A percentile compares a stretch with the other conserved stretches of the same genome.
Conservation (phyloP, 257 asterid genomes). For the Solanum medicagineum region DNA sequence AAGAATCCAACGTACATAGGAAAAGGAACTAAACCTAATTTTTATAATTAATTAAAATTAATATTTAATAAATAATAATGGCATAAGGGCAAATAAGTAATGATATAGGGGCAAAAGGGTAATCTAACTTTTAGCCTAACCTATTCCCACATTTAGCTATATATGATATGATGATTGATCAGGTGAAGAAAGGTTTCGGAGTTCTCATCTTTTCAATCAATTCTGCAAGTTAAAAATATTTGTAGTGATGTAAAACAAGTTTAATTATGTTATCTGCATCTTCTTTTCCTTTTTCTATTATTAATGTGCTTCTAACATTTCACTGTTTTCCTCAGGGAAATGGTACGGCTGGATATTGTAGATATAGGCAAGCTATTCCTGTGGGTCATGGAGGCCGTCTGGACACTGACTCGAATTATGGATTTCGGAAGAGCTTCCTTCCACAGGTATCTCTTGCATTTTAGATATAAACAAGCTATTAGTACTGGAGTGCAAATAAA, state of each 20-base stretch:
- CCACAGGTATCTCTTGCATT: slow-evolving; percentile 46
- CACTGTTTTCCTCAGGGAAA: slow-evolving; percentile 26
- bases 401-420: slow-evolving; percentile 56
- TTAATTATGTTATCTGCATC: neutral
- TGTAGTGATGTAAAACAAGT: neutral
- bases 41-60: no score
- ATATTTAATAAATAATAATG: no score
- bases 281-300: neutral
- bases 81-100: no score
- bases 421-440: slow-evolving; percentile 59
- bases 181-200: slow-evolving; percentile 22
- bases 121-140: no score
- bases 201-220: neutral
- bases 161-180: slow-evolving; percentile 31
- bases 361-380: slow-evolving; percentile 80
- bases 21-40: no score
- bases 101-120: no score
- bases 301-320: neutral
- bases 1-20: no score
- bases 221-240: neutral
- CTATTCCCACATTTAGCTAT: no score
- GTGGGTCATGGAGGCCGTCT: slow-evolving; percentile 60
- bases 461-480: neutral
- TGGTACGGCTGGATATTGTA: slow-evolving; percentile 71
- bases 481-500: neutral